Evolutionary conservation across 768 basidiomycete species (phyloP).

Genomic region (Crassisporium funariophilum): DNA sequence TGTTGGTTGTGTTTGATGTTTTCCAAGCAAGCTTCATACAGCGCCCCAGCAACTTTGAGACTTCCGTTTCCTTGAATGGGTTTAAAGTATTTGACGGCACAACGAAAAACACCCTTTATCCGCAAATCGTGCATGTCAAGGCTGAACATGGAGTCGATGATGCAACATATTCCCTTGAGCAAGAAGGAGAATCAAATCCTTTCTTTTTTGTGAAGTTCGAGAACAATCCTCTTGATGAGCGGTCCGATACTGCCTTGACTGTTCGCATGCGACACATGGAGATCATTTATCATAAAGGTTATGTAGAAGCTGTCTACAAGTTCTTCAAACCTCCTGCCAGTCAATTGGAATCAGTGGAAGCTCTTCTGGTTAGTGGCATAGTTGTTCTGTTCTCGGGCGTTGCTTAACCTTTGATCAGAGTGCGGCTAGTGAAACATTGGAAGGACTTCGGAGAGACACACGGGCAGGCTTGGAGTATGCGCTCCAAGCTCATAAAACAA

Average conservation of each 20-base stretch:
- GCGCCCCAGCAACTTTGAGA: conserved; percentile 85
- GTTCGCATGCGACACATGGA: conserved; percentile 94
- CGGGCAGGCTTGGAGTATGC: conserved; percentile 93
- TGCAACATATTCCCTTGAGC: conserved; percentile 14
- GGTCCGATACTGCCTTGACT: conserved; percentile 88
- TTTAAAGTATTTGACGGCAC: conserved; percentile 94
- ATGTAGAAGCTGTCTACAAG: conserved; percentile 86
- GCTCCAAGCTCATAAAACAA: conserved; percentile 89
- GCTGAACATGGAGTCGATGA: conserved; percentile 22
- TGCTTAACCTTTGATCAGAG: conserved; percentile 47
- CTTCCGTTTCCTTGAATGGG: conserved; percentile 79
- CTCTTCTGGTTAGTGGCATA: conserved; percentile 66
- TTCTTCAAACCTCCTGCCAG: conserved; percentile 95
- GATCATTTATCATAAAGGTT: conserved; percentile 93
- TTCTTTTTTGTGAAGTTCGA: conserved; percentile 95
- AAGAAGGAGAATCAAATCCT: conserved; percentile 22
- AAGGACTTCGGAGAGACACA: conserved; percentile 92
- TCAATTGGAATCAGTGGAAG: conserved; percentile 94
- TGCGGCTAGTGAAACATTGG: conserved; percentile 90
- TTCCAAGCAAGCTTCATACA: conserved; percentile 86
- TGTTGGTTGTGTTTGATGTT: conserved; percentile 84
- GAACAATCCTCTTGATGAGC: conserved; percentile 86
- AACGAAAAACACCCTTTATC: conserved; percentile 73
- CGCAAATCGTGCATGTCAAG: conserved; percentile 84
- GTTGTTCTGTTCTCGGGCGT: conserved; percentile 2